phyloP scores from a whole-genome alignment of 2,329 filamentous ascomycete species.

The Colletotrichum chlorophyti region DNA sequence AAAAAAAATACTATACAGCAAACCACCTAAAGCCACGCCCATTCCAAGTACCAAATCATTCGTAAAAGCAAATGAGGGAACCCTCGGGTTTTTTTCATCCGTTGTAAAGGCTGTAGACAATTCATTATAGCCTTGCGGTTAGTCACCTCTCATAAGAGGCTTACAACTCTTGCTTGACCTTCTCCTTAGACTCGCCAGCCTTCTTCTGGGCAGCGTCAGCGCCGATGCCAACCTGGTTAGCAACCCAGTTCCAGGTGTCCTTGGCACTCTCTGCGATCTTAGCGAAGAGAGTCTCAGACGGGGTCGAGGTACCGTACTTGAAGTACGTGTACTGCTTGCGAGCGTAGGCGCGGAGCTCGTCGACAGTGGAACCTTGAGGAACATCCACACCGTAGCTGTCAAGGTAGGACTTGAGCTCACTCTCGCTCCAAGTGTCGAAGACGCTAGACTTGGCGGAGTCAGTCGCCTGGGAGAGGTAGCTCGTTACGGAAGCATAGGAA shows the following conservation, averaged over 20 bases:
- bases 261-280: slow-evolving; percentile 61
- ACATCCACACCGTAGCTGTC: slow-evolving; percentile 77
- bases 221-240: slow-evolving; percentile 55
- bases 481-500: slow-evolving; percentile 72
- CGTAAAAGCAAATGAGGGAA: slow-evolving; percentile 22
- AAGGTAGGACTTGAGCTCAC: slow-evolving; percentile 79
- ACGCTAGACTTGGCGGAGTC: slow-evolving; percentile 67
- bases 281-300: slow-evolving; percentile 69
- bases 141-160: not conserved
- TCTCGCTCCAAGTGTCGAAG: slow-evolving; percentile 77
- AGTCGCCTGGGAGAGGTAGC: slow-evolving; percentile 71
- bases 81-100: slow-evolving; percentile 28
- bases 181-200: slow-evolving; percentile 45
- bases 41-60: slow-evolving; percentile 6
- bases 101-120: too few species aligned
- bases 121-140: too few species aligned
- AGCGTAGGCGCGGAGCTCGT: slow-evolving; percentile 74
- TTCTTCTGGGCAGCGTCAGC: slow-evolving; percentile 54
- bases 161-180: slow-evolving; percentile 58
- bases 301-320: slow-evolving; percentile 74
- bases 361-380: slow-evolving; percentile 71
- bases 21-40: slow-evolving; percentile 16
- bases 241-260: slow-evolving; percentile 58
- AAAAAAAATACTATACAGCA: too few species aligned
- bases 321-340: slow-evolving; percentile 79